Evolutionary conservation across 768 basidiomycete species (phyloP).

Genomic region (Termitomyces sp.): DNA sequence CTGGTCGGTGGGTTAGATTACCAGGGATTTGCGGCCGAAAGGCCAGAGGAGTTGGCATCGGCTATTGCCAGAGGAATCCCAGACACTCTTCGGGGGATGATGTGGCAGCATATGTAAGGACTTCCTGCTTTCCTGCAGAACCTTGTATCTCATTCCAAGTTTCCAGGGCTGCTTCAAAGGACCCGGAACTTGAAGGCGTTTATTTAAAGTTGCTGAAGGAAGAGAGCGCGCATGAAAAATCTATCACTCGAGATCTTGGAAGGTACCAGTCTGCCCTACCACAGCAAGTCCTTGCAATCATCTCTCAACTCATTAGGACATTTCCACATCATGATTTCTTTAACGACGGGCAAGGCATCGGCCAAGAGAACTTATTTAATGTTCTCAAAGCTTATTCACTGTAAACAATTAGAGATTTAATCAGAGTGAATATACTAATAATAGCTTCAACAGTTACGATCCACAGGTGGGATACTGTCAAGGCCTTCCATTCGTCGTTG

Average conservation of each 20-base stretch:
- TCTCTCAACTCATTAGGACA: slow-evolving; percentile 44
- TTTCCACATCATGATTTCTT: slow-evolving; percentile 98
- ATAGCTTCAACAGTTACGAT: slow-evolving; percentile 55
- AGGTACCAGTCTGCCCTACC: slow-evolving; percentile 36
- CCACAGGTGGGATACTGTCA: slow-evolving; percentile 97
- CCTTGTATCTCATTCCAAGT: slow-evolving; percentile 9
- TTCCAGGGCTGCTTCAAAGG: slow-evolving; percentile 92
- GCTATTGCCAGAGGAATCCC: slow-evolving; percentile 95
- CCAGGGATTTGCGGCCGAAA: slow-evolving; percentile 74
- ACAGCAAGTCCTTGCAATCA: neutral
- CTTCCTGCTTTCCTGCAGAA: neutral
- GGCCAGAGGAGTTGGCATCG: slow-evolving; percentile 72
- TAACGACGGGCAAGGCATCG: slow-evolving; percentile 88
- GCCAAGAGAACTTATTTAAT: slow-evolving; percentile 96
- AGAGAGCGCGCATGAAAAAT: slow-evolving; percentile 85
- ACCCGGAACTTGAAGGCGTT: slow-evolving; percentile 72
- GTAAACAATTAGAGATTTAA: slow-evolving; percentile 34
- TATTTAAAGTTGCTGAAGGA: slow-evolving; percentile 83
- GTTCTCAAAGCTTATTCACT: slow-evolving; percentile 96
- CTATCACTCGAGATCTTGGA: slow-evolving; percentile 88
- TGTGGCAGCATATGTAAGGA: slow-evolving; percentile 90
- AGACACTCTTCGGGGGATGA: slow-evolving; percentile 81
- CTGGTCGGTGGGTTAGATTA: slow-evolving; percentile 53
- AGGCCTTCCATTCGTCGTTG: slow-evolving; percentile 94
- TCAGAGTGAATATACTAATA: slow-evolving; percentile 2